Evolutionary conservation across 495 filamentous ascomycete genomes (phyloP), one percentile per base, ranked within the genome.

Genomic region (Melanomma pulvis-pyrius): DNA sequence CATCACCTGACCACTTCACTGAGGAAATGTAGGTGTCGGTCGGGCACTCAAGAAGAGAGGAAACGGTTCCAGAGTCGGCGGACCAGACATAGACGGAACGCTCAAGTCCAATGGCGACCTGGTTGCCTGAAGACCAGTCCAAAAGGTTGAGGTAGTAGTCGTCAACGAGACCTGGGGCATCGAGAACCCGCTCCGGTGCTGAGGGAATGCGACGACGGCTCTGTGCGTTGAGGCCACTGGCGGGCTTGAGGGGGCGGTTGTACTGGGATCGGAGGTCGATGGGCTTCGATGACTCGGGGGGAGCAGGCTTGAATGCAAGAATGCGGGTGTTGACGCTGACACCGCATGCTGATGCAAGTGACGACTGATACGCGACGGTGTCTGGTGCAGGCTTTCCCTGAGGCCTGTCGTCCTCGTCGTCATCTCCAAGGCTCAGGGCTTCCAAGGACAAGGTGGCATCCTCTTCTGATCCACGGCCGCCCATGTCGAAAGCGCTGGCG

Each of bases 111-210:
- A 99, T 97, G 29, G 94, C 94, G 53, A 99, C 93, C 76, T 98
- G 94, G 82, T 99, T 99, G 47, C 88, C 88, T 19, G 91, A 93
- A 76, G 91, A 96, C 94, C 94, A 99, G 80, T 99, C 94, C 21
- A 98, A 82, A 29, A 99, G 82, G 80, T 99, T 99, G 72, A 99
- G 89, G 75, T 99, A 99, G 83, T 98, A 99, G 77, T 99, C 94
- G 74, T 99, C 94, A 59, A 97, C 86, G 28, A 99, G 84, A 59
- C 92, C 94, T 0, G 94, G 94, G 0, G 94, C 94, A 76, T 99
- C 94, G n/a, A 99, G 83, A 7, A 99, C 94, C 53, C 94, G 91
- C 77, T 99, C 94, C 0, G 94, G 94, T 12, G 94, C 92, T 12
- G 96, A 97, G 30, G 93, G 87, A 51, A 99, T 88, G 69, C 96